Base-by-base conservation (phyloP, 1,139 yeast genomes). In the Ogataea hybrid region DNA sequence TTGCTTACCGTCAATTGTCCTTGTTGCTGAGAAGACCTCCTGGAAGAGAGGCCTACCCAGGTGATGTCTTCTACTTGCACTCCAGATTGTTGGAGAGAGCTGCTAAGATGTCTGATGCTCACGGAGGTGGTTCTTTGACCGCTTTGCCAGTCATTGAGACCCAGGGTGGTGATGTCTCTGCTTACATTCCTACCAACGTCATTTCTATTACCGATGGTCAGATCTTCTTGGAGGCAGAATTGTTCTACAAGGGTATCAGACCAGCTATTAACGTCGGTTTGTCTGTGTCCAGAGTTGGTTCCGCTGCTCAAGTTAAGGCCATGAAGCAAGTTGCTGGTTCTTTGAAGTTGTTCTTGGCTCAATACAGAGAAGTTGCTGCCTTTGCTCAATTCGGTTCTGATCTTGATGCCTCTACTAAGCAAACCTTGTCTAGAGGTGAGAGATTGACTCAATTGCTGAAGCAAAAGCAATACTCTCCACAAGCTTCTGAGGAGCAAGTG, bases 311-410 rank as follows among this genome's bases (percentile, higher is more conserved):
- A 82, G 97, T 92, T 66, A 92, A 92, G 84, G 97, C 98, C 75
- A 86, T 94, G 95, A 92, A 92, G 79, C 97, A 92, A 83, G 98
- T 94, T 75, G 98, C 98, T 61, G 99, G 98, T 84, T 94, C 98
- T 62, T 85, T 92, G 77, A 92, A 92, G 78, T 87, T 92, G 75
- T 92, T 88, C 96, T 87, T 92, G 83, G 99, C 99, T 66, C 99
- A 92, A 81, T 92, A 92, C 87, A 92, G 99, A 88, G 99, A 92
- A 84, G 98, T 92, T 67, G 98, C 98, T 69, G 98, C 99, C 65
- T 92, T 92, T 75, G 98, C 99, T 65, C 99, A 92, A 81, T 92
- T 92, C 81, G 98, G 99, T 85, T 92, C 99, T 64, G 99, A 94
- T 76, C 84, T 94, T 75, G 99, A 94, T 76, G 97, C 99, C 65